These are phyloP conservation scores for Dactylellina sp. DNA, from an alignment of 2,329 filamentous ascomycete genomes.

Conservation along the genomic window DNA sequence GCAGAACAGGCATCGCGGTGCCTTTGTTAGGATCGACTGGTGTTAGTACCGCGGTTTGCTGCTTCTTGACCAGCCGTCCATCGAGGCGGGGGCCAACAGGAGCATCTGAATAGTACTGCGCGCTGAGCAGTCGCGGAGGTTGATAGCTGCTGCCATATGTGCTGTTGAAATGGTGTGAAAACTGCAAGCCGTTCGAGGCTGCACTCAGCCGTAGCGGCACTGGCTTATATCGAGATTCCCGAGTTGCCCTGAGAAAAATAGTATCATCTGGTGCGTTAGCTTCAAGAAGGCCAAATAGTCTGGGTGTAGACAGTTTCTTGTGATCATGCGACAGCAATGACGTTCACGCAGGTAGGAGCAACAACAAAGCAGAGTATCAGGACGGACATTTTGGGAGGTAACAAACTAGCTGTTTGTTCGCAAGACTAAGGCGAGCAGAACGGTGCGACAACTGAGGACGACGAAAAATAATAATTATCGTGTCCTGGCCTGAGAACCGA, in stretches of 20 bases:
- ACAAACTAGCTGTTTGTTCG: constrained; percentile 11
- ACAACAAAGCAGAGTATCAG: background rate
- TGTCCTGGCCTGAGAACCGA: too few relatives aligned
- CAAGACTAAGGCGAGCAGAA: background rate
- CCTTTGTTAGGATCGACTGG: constrained; percentile 50
- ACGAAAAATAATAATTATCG: too few relatives aligned
- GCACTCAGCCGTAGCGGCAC: constrained; percentile 49
- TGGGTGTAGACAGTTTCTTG: constrained; percentile 7
- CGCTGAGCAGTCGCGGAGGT: constrained; percentile 33
- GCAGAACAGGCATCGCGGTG: constrained; percentile 29
- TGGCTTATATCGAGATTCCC: constrained; percentile 36
- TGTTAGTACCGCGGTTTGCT: constrained; percentile 49
- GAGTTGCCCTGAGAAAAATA: constrained; percentile 33
- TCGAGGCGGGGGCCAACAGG: constrained; percentile 42
- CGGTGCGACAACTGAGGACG: background rate
- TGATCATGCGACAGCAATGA: constrained; percentile 41
- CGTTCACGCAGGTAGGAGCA: background rate
- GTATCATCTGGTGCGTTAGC: constrained; percentile 9
- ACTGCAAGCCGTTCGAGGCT: constrained; percentile 56
- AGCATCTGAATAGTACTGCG: constrained; percentile 42
- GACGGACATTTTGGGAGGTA: constrained; percentile 35
- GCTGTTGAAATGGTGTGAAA: constrained; percentile 55
- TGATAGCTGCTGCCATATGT: constrained; percentile 31
- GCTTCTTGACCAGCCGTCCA: constrained; percentile 46
- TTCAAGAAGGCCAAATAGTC: constrained; percentile 6